Conservation (phyloP, 1,284 basidiomycete species). For the Cryptococcus deneoformans region DNA sequence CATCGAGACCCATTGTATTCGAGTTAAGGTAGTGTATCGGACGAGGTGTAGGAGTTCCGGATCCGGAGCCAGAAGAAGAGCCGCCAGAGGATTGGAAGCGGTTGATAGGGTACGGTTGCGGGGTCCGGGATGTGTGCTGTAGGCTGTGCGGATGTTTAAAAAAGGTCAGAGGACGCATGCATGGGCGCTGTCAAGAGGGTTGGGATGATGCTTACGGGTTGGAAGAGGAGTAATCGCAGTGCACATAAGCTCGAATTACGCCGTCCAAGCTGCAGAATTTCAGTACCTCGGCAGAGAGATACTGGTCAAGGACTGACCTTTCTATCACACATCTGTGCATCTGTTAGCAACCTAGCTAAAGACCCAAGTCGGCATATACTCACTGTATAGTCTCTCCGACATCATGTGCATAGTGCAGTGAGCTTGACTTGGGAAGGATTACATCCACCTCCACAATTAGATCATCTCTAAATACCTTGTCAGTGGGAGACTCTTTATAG, state of each 20-base stretch:
- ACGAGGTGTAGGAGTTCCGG: slow-evolving; percentile 6
- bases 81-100: background rate
- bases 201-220: slow-evolving; percentile 33
- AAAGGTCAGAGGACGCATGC: background rate
- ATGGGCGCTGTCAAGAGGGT: background rate
- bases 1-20: too few relatives aligned
- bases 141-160: background rate
- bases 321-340: slow-evolving; percentile 35
- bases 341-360: slow-evolving; percentile 1
- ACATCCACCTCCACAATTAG: slow-evolving; percentile 53
- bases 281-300: background rate
- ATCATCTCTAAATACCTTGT: slow-evolving; percentile 37
- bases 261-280: slow-evolving; percentile 41
- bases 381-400: slow-evolving; percentile 51
- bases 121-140: slow-evolving; percentile 19
- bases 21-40: too few relatives aligned
- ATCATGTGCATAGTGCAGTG: slow-evolving; percentile 52
- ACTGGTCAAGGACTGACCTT: slow-evolving; percentile 24
- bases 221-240: slow-evolving; percentile 43
- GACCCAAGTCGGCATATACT: slow-evolving; percentile 3
- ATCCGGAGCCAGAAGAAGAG: slow-evolving; percentile 7
- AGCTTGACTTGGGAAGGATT: slow-evolving; percentile 49
- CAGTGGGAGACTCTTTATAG: background rate
- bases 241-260: slow-evolving; percentile 52
- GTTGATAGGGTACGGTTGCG: slow-evolving; percentile 2